These are phyloP conservation scores for Pseudopithomyces maydicus DNA, from an alignment of 2,329 filamentous ascomycete genomes.

Conservation along the genomic window DNA sequence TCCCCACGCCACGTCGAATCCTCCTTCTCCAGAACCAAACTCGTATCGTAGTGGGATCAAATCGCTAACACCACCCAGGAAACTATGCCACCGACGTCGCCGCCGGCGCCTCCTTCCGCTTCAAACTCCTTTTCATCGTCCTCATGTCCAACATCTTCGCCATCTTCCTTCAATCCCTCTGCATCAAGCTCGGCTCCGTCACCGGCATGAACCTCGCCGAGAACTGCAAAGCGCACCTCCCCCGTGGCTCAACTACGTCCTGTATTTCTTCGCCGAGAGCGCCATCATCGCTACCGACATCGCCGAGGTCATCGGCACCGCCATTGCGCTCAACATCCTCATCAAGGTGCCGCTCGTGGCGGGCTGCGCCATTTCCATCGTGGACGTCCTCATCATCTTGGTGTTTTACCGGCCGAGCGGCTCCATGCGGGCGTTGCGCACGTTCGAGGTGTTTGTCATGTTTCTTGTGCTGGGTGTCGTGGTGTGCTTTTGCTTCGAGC, in stretches of 20 bases:
- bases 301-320: slow-evolving; percentile 63
- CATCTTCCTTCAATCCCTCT: slow-evolving; percentile 71
- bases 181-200: slow-evolving; percentile 62
- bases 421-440: slow-evolving; percentile 57
- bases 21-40: too few species aligned
- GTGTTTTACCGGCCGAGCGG: slow-evolving; percentile 60
- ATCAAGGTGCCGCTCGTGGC: slow-evolving; percentile 60
- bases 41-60: too few species aligned
- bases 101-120: slow-evolving; percentile 69
- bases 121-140: slow-evolving; percentile 70
- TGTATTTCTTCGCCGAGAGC: slow-evolving; percentile 61
- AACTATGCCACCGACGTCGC: slow-evolving; percentile 75
- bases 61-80: slow-evolving; percentile 46
- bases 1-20: too few species aligned
- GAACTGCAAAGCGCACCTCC: slow-evolving; percentile 55
- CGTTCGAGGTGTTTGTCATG: slow-evolving; percentile 62
- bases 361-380: slow-evolving; percentile 62
- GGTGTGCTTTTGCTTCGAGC: slow-evolving; percentile 62
- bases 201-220: slow-evolving; percentile 57
- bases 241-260: slow-evolving; percentile 59
- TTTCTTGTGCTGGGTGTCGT: slow-evolving; percentile 60
- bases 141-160: slow-evolving; percentile 73
- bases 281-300: slow-evolving; percentile 66
- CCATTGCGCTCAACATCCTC: slow-evolving; percentile 61
- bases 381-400: slow-evolving; percentile 61